These are phyloP conservation scores for Rhodotorula sp. DNA, from an alignment of 1,284 basidiomycete species.

Conservation along the genomic window DNA sequence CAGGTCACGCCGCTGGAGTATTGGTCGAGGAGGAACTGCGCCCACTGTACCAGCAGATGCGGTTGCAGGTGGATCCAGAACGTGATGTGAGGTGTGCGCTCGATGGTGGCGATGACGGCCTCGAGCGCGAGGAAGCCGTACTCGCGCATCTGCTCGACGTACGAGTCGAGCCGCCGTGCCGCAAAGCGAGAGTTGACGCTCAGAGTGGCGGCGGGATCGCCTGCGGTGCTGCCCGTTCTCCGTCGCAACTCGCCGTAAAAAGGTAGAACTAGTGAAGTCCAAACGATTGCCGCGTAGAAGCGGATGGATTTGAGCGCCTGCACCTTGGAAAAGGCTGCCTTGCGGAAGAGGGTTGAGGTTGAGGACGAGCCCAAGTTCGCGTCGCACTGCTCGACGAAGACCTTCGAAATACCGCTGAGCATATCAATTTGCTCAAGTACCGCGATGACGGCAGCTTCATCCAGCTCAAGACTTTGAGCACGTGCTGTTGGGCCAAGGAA, in stretches of 20 bases:
- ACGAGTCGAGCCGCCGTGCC: not conserved
- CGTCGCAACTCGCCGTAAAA: not conserved
- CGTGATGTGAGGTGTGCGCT: not conserved
- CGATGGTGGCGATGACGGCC: not conserved
- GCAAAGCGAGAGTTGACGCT: not conserved
- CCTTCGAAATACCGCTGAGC: not conserved
- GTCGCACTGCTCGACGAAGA: not conserved
- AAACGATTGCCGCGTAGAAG: not conserved
- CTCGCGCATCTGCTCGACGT: not conserved
- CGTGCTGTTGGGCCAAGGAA: too few species aligned
- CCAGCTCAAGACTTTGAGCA: too few species aligned
- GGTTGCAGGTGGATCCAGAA: not conserved
- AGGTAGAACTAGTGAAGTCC: not conserved
- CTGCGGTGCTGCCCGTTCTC: not conserved
- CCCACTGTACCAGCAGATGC: constrained; percentile 64
- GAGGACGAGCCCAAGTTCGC: not conserved
- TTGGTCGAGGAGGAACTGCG: constrained; percentile 81
- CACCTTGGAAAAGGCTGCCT: not conserved
- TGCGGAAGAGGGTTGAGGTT: not conserved
- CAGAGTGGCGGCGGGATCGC: not conserved
- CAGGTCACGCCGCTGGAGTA: constrained; percentile 63
- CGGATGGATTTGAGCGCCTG: not conserved
- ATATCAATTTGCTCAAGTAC: too few species aligned
- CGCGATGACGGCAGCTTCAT: too few species aligned
- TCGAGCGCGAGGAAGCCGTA: not conserved